Evolutionary conservation across 2,329 filamentous ascomycete species (phyloP).

Genomic region (Orbilia javanica): DNA sequence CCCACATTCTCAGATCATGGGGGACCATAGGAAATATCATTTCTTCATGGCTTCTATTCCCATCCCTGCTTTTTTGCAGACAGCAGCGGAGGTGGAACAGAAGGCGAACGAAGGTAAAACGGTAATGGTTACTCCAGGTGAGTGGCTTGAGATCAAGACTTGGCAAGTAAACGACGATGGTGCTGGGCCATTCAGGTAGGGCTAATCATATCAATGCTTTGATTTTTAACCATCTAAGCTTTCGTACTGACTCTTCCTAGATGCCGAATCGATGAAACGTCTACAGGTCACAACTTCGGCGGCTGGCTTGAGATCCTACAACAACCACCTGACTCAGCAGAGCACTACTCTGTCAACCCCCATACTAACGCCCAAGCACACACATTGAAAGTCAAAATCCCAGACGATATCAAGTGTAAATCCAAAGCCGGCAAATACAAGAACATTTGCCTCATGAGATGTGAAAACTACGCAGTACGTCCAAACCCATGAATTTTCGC

Average conservation of each 20-base stretch:
- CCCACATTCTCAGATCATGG: background rate
- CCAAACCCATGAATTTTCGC: background rate
- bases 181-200: background rate
- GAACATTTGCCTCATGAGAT: background rate
- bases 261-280: background rate
- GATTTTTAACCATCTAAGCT: too few species aligned
- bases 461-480: constrained; percentile 9
- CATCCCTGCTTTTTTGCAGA: background rate
- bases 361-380: too few species aligned
- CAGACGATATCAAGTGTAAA: background rate
- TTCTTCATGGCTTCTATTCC: constrained; percentile 3
- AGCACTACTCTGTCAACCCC: background rate
- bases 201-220: too few species aligned
- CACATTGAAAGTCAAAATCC: background rate
- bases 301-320: background rate
- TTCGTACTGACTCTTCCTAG: background rate
- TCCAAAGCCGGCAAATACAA: background rate
- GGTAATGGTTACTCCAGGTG: background rate
- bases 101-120: background rate
- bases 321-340: background rate
- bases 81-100: too few species aligned
- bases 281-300: background rate
- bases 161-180: constrained; percentile 3
- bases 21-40: constrained; percentile 13
- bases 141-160: background rate